Percentiles rank a stretch among this genome's conserved stretches.
Evolutionary conservation across 805 yeast genomes (phyloP).

Genomic region (Saccharomyces jurei): DNA sequence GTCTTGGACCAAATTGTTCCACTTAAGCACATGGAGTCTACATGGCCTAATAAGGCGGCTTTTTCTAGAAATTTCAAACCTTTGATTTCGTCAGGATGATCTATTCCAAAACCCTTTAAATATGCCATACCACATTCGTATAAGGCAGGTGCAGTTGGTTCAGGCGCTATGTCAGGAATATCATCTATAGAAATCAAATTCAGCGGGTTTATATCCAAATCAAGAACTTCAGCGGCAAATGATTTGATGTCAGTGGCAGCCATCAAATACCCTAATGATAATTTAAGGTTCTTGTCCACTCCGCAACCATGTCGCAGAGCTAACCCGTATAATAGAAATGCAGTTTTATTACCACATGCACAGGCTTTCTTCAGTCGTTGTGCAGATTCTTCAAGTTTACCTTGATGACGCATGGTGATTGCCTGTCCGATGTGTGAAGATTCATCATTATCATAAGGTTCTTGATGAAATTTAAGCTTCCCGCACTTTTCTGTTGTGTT

Average conservation of each 20-base stretch:
- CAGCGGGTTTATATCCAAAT: conserved; percentile 30
- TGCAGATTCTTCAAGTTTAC: conserved; percentile 60
- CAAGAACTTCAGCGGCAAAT: conserved; percentile 17
- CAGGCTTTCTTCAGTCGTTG: conserved; percentile 62
- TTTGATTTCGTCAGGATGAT: conserved; percentile 37
- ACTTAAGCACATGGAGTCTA: conserved; percentile 60
- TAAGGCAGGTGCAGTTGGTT: conserved; percentile 42
- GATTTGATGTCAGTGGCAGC: conserved; percentile 39
- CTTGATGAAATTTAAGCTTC: not conserved
- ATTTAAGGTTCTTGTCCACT: conserved; percentile 44
- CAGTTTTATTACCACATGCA: conserved; percentile 50
- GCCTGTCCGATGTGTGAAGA: conserved; percentile 27
- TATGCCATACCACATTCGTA: conserved; percentile 56
- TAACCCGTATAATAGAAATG: conserved; percentile 61
- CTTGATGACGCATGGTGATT: conserved; percentile 43
- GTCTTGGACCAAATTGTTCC: conserved; percentile 59
- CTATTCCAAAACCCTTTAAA: conserved; percentile 48
- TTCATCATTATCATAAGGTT: not conserved
- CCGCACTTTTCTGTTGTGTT: conserved; percentile 1
- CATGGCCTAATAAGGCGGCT: conserved; percentile 60
- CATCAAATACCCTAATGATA: conserved; percentile 53
- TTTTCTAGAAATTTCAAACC: conserved; percentile 55
- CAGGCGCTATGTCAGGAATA: conserved; percentile 34
- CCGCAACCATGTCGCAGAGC: conserved; percentile 67
- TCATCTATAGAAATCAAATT: conserved; percentile 19